phyloP scores from a whole-genome alignment of 306 rosid genomes.

The Cotoneaster glaucophyllus region DNA sequence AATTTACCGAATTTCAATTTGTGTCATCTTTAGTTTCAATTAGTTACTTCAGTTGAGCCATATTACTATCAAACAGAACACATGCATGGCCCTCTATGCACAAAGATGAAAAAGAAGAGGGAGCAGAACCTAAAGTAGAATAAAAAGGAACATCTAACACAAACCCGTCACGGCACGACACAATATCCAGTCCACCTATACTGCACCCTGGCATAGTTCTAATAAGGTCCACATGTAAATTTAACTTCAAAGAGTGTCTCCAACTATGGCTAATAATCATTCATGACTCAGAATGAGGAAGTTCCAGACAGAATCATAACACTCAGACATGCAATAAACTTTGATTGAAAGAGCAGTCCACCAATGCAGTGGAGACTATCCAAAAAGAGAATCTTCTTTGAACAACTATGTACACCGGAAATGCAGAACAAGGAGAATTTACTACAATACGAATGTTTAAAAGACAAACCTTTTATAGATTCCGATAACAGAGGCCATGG shows the following conservation, averaged over 20 bases:
- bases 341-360: not conserved
- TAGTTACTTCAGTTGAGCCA: not conserved
- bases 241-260: not conserved
- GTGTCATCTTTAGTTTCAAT: not conserved
- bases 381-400: not conserved
- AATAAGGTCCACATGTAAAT: not conserved
- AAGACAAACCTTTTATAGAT: slow-evolving; percentile 62
- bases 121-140: not conserved
- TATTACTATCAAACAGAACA: not conserved
- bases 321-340: not conserved
- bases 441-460: not conserved
- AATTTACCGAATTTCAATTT: not conserved
- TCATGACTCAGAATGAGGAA: not conserved
- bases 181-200: not conserved
- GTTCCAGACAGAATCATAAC: not conserved
- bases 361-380: not conserved
- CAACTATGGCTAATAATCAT: not conserved
- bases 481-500: slow-evolving; percentile 50
- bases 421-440: not conserved
- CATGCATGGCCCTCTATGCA: not conserved
- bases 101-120: not conserved
- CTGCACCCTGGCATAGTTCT: not conserved
- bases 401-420: slow-evolving; percentile 2
- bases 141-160: not conserved
- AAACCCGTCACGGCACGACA: not conserved